Evolutionary conservation across 495 filamentous ascomycete genomes (phyloP), one percentile per base, ranked within the genome.

Genomic region (Penicillium turbatum): DNA sequence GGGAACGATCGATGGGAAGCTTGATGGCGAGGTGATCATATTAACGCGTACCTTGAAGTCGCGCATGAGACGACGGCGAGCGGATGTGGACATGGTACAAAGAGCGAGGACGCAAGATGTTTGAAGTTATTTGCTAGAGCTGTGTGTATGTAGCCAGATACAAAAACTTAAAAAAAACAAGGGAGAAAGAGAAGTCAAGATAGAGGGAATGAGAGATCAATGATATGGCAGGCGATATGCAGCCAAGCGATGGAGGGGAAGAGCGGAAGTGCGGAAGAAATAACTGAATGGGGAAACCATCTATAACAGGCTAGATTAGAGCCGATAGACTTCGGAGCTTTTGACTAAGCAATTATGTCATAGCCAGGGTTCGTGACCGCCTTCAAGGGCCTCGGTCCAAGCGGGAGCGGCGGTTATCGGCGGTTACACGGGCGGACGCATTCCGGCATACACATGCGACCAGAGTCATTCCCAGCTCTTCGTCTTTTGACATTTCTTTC

Each of bases 41-140:
- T 49, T n/a, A 38, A 39, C 34, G 72, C 81, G 47, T 74, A 96
- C 92, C 88, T 96, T 97, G 80, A 97, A 96, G 77, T 97, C 92
- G 61, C 92, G 86, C 92, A 97, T 97, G 62, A 97, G 80, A 69
- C 92, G 90, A 63, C 92, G 89, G 62, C 92, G 89, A 53, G 92
- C 92, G 59, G 91, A 84, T 56, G 92, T 96, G 60, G 92, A 96
- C 92, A 97, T 97, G 27, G 64, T 59, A 59, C 57, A 59, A 54
- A 57, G 54, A 62, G 48, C 24, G 36, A 21, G n/a, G 24, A n/a
- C 12, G 32, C 12, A 7, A 15, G 38, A n/a, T n/a, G 6, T 7
- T 30, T 16, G 11, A 39, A 49, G 4, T 34, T 1, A n/a, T 24
- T 17, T 31, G 30, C 16, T 51, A 32, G 35, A 35, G 37, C 17